Base-by-base conservation (phyloP, 768 basidiomycete species). In the Ephemerocybe angulata region DNA sequence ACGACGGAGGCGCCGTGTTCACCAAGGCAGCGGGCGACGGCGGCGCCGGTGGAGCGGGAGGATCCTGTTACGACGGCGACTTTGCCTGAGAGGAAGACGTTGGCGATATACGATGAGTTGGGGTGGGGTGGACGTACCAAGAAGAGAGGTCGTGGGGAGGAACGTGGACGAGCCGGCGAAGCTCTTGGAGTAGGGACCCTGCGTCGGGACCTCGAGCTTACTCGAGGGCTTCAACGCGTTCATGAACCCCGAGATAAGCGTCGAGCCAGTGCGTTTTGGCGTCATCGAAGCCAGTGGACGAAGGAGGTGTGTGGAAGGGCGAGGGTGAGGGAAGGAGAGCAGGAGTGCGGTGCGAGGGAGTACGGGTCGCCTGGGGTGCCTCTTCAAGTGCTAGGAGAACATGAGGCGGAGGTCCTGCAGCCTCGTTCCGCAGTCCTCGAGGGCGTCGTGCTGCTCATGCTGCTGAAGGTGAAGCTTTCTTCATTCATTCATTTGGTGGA, bases 21-120 rank as follows among this genome's bases (percentile, higher is more conserved):
- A 15, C 78, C 84, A n/a, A 86, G 73, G 38, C 72, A 70, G 37
- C 65, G 68, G 2, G 81, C 82, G 53, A 84, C 76, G 13, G 80
- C 74, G 0, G 82, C 84, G 33, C 83, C 84, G 25, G 83, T 85
- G 17, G 75, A 77, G 11, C 81, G 78, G 13, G 84, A 84, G 5
- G 82, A 83, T 28, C 83, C 82, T 17, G 84, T 85, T 37, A 85
- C 76, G 44, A 85, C 66, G n/a, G 79, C 80, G n/a, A 79, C 72
- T 67, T 80, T 81, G 19, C 76, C 78, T 73, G 54, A 17, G 44
- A 58, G 10, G 13, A 24, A 24, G 10, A 25, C 27, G 25, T 35
- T 17, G 38, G 46, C 38, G 38, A 3, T 27, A 30, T 27, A 2
- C 43, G 13, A 25, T 5, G 6, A 40, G 29, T 24, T 4, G 21